Percentiles rank a stretch among this genome's conserved stretches.
Conservation (phyloP, 2,329 filamentous ascomycete species). For the Pseudogymnoascus sp. region DNA sequence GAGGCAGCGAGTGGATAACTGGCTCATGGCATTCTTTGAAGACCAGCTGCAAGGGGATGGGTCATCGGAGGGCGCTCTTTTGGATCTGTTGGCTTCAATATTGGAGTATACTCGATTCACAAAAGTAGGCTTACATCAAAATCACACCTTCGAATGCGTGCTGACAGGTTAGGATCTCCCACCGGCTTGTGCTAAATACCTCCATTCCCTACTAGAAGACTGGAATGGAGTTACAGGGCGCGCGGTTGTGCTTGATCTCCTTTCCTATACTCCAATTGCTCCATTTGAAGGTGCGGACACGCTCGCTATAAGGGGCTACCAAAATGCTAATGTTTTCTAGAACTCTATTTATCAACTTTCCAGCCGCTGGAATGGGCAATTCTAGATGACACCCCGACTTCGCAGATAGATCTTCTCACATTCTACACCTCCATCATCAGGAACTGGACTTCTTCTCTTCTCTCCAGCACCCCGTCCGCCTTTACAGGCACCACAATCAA, state of each 20-base stretch:
- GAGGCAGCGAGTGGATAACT: constrained; percentile 48
- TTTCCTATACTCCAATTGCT: constrained; percentile 48
- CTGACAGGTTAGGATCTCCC: constrained; percentile 28
- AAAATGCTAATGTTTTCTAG: constrained; percentile 31
- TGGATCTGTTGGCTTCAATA: constrained; percentile 49
- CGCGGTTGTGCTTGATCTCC: constrained; percentile 48
- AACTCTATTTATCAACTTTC: constrained; percentile 43
- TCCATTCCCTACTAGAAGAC: constrained; percentile 44
- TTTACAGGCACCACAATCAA: constrained; percentile 25
- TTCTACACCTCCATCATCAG: constrained; percentile 63
- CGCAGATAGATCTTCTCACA: constrained; percentile 52
- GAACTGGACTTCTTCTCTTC: constrained; percentile 46
- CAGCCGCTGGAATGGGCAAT: constrained; percentile 44
- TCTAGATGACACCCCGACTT: constrained; percentile 41
- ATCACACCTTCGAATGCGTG: neutral
- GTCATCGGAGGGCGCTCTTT: constrained; percentile 40
- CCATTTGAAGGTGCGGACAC: constrained; percentile 46
- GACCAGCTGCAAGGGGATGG: constrained; percentile 47
- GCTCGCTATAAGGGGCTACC: neutral
- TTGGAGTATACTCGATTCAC: constrained; percentile 48
- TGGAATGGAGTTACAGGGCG: constrained; percentile 57
- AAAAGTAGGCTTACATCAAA: constrained; percentile 38
- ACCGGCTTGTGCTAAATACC: constrained; percentile 39
- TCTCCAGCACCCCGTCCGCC: constrained; percentile 29
- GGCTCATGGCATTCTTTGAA: constrained; percentile 50